Conservation (phyloP, 1,284 basidiomycete genomes). For the Vanrija sp. region DNA sequence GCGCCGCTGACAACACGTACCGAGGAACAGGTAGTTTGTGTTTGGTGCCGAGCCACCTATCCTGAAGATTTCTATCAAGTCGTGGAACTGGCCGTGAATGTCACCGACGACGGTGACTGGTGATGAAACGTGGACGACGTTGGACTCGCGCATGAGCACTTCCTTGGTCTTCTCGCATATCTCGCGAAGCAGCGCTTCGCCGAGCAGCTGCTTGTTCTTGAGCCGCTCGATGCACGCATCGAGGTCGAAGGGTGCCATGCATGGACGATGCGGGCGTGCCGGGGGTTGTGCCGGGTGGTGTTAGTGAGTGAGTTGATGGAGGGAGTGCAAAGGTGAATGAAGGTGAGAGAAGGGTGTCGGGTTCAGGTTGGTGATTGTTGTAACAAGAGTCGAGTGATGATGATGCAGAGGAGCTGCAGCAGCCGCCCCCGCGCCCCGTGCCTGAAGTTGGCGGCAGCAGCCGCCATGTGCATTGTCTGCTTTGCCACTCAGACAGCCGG, state of each 20-base stretch:
- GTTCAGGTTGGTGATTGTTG: too few species aligned
- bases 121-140: slow-evolving; percentile 94
- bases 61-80: slow-evolving; percentile 96
- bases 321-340: background rate
- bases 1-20: slow-evolving; percentile 53
- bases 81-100: slow-evolving; percentile 98
- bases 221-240: slow-evolving; percentile 90
- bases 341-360: background rate
- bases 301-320: background rate
- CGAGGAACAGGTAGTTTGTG: slow-evolving; percentile 96
- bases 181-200: slow-evolving; percentile 85
- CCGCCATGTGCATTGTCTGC: too few species aligned
- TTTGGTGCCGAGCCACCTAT: slow-evolving; percentile 96
- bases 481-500: too few species aligned
- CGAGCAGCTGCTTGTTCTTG: slow-evolving; percentile 83
- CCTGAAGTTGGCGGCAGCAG: background rate
- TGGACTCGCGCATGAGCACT: slow-evolving; percentile 97
- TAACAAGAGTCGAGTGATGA: background rate
- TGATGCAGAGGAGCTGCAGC: background rate
- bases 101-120: slow-evolving; percentile 99
- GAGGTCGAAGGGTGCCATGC: slow-evolving; percentile 87
- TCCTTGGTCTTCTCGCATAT: slow-evolving; percentile 99
- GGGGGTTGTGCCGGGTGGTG: background rate
- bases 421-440: background rate
- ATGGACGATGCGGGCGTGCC: slow-evolving; percentile 6